Base-by-base conservation (phyloP, 352 stramenopile genomes). In the Pythium angustatum region DNA sequence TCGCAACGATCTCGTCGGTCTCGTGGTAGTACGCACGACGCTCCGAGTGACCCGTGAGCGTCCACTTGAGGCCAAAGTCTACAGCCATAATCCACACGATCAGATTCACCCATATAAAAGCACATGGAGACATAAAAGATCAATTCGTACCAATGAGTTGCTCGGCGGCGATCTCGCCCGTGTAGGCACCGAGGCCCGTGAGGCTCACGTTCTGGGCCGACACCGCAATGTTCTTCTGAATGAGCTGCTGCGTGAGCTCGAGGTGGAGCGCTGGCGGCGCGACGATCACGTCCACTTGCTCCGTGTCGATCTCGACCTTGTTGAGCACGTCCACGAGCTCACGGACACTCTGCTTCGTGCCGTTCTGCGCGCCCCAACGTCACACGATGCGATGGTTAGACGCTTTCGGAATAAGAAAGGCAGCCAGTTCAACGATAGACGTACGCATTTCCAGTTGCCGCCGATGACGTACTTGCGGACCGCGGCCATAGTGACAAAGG, bases 21-120 rank as follows among this genome's bases (percentile, higher is more conserved):
- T 98, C 85, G 91, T 74, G 79, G 65, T 96, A 97, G 69, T 95
- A 94, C 62, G 87, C 85, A 57, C 94, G 89, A 54, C 94, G 81
- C 75, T 98, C 94, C 45, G 88, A 98, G 81, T 98, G 94, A 53
- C 94, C 94, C 12, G 90, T 90, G 66, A 98, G 79, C 52, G 81
- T 89, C 82, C 82, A 91, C 66, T 78, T 77, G 31, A 93, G 62
- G 0, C 81, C 81, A 66, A 91, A 89, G 62, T 93, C 84, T 79
- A 86, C 85, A 52, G 90, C 76, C 53, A 62, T 76, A 52, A 27
- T 17, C 34, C n/a, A 48, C 82, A 76, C 72, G 94, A 89, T 24
- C 76, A 93, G 70, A 95, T 79, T 43, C 80, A 82, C 24, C 36
- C 36, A 10, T 21, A n/a, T n/a, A n/a, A n/a, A n/a, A n/a, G n/a